Conservation (phyloP, 208 protist species). For the Phytomonas sp. region DNA sequence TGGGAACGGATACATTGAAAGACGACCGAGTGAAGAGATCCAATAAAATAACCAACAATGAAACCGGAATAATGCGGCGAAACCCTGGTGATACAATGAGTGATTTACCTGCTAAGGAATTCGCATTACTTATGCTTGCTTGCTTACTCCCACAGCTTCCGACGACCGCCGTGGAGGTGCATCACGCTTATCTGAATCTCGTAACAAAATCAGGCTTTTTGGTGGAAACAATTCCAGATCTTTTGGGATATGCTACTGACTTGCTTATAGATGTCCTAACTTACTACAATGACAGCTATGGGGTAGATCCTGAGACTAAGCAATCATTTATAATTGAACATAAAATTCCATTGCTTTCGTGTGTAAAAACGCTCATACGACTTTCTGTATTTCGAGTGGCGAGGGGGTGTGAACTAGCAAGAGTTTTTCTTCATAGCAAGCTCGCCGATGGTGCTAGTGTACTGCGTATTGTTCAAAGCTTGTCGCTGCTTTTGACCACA, state of each 20-base stretch:
- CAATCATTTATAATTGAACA: conserved; percentile 34
- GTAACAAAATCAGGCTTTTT: not conserved
- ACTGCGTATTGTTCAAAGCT: conserved; percentile 33
- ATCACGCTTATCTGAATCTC: not conserved
- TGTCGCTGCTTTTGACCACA: conserved; percentile 39
- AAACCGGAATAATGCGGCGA: not conserved
- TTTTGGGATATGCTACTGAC: not conserved
- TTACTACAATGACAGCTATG: not conserved
- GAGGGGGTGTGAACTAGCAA: conserved; percentile 36
- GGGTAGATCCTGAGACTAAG: not conserved
- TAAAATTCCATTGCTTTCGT: conserved; percentile 48
- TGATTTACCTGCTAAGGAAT: not conserved
- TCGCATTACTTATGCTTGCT: not conserved
- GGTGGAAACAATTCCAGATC: not conserved
- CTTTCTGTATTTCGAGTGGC: conserved; percentile 34
- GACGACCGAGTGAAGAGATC: not conserved
- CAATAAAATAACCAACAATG: not conserved
- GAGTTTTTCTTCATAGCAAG: conserved; percentile 36
- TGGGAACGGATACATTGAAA: not conserved
- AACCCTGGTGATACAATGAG: not conserved
- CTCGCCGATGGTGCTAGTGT: conserved; percentile 45
- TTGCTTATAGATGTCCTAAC: not conserved
- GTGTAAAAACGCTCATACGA: conserved; percentile 40
- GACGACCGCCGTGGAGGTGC: not conserved
- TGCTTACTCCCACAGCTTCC: not conserved